phyloP scores from a whole-genome alignment of 805 yeast genomes.

The Kodamaea kaohsiungensis region DNA sequence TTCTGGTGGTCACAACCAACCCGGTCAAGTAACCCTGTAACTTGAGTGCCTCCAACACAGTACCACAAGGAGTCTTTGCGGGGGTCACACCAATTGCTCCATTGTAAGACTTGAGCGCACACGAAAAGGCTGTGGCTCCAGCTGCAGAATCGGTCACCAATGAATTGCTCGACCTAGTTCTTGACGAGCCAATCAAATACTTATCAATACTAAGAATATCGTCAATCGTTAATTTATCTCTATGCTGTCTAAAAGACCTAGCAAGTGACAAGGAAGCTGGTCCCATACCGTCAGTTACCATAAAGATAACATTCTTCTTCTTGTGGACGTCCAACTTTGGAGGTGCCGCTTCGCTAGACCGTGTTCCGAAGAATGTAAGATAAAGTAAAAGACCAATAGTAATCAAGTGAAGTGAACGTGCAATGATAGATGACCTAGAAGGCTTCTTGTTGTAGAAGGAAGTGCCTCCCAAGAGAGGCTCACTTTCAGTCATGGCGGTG shows the following conservation, averaged over 20 bases:
- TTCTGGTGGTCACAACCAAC: constrained; percentile 85
- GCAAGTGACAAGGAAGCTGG: constrained; percentile 84
- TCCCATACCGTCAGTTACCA: constrained; percentile 96
- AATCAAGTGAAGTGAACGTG: constrained; percentile 8
- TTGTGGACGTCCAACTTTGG: constrained; percentile 11
- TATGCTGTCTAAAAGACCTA: constrained; percentile 67
- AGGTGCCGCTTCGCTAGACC: background rate
- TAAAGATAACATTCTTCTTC: constrained; percentile 78
- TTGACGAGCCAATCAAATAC: constrained; percentile 75
- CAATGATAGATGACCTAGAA: background rate
- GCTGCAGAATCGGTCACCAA: constrained; percentile 95
- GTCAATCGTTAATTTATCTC: constrained; percentile 53
- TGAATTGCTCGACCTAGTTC: constrained; percentile 78
- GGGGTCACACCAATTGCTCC: constrained; percentile 90
- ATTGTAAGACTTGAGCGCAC: constrained; percentile 80
- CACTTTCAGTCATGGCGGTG: constrained; percentile 8
- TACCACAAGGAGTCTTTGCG: constrained; percentile 74
- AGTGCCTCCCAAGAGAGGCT: constrained; percentile 15
- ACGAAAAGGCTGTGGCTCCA: constrained; percentile 92
- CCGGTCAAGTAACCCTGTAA: constrained; percentile 82
- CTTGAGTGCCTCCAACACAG: constrained; percentile 85
- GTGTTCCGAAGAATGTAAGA: constrained; percentile 4
- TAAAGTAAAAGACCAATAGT: constrained; percentile 8
- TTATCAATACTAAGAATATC: constrained; percentile 65
- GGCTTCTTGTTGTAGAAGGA: constrained; percentile 11